Evolutionary conservation across 2,329 filamentous ascomycete genomes (phyloP).

Genomic region (Fulvia fulva): DNA sequence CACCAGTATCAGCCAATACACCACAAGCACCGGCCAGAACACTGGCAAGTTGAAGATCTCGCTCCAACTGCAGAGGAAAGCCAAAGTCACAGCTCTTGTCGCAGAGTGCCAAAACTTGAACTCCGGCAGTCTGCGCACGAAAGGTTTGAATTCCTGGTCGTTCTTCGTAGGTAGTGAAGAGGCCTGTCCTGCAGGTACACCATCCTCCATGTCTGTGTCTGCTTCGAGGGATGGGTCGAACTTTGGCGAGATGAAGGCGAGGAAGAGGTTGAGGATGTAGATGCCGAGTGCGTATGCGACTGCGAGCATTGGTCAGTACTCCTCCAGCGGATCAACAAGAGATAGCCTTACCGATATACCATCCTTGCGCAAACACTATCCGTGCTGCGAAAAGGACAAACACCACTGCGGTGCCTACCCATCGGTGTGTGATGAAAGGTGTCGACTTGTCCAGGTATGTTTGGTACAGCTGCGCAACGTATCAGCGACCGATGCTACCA

Average conservation of each 20-base stretch:
- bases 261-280: constrained; percentile 97
- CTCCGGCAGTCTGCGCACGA: constrained; percentile 91
- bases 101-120: constrained; percentile 99
- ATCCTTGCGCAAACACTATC: constrained; percentile 89
- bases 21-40: constrained; percentile 97
- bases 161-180: constrained; percentile 85
- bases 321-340: too few species aligned
- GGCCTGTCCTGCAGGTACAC: constrained; percentile 53
- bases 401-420: constrained; percentile 73
- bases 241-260: constrained; percentile 96
- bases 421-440: constrained; percentile 83
- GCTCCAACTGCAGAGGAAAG: constrained; percentile 88
- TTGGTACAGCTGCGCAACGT: constrained; percentile 72
- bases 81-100: constrained; percentile 78
- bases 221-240: constrained; percentile 95
- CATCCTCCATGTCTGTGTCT: constrained; percentile 96
- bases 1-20: constrained; percentile 98
- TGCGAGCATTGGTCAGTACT: constrained; percentile 36
- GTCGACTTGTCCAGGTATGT: constrained; percentile 89
- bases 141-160: constrained; percentile 96
- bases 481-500: not conserved
- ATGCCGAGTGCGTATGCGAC: constrained; percentile 97
- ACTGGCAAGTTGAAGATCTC: constrained; percentile 93
- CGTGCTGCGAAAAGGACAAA: constrained; percentile 81
- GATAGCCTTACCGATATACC: constrained; percentile 80